Percentiles rank a stretch among this genome's conserved stretches.
Conservation (phyloP, 2,329 filamentous ascomycete genomes). For the Rosellinia necatrix region DNA sequence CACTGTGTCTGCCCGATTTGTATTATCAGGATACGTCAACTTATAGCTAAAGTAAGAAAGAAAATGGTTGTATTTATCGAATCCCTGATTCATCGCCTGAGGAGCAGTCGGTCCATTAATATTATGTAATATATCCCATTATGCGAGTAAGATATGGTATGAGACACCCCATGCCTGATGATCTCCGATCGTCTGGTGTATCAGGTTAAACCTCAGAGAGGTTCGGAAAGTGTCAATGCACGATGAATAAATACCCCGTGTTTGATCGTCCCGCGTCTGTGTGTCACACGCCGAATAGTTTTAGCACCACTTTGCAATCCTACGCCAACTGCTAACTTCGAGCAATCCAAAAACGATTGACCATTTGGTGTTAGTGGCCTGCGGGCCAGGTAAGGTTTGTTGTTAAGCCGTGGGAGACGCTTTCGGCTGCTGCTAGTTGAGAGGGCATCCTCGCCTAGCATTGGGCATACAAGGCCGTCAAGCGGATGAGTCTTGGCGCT, state of each 20-base stretch:
- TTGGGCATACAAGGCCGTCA: constrained; percentile 25
- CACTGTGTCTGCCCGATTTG: too few relatives aligned
- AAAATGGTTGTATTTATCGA: too few relatives aligned
- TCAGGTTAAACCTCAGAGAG: constrained; percentile 20
- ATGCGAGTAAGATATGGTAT: not conserved
- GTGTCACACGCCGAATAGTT: constrained; percentile 14
- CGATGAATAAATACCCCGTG: constrained; percentile 4
- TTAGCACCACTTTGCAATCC: not conserved
- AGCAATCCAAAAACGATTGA: not conserved
- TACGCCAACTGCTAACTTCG: not conserved
- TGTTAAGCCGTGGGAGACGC: not conserved
- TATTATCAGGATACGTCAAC: too few relatives aligned
- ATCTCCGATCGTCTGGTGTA: constrained; percentile 29
- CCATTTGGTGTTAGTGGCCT: not conserved
- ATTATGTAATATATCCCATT: too few relatives aligned
- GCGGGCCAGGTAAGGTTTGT: not conserved
- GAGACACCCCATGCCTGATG: constrained; percentile 17
- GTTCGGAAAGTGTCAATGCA: constrained; percentile 21
- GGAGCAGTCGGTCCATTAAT: too few relatives aligned
- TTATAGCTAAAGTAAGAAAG: too few relatives aligned
- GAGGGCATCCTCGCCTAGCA: not conserved
- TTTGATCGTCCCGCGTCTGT: constrained; percentile 14
- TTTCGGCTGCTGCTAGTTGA: not conserved
- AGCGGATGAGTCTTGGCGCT: constrained; percentile 35
- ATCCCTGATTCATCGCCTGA: too few relatives aligned